These are phyloP conservation scores for Geotrichum histeridarum DNA, from an alignment of 1,139 yeast species.

Conservation along the genomic window DNA sequence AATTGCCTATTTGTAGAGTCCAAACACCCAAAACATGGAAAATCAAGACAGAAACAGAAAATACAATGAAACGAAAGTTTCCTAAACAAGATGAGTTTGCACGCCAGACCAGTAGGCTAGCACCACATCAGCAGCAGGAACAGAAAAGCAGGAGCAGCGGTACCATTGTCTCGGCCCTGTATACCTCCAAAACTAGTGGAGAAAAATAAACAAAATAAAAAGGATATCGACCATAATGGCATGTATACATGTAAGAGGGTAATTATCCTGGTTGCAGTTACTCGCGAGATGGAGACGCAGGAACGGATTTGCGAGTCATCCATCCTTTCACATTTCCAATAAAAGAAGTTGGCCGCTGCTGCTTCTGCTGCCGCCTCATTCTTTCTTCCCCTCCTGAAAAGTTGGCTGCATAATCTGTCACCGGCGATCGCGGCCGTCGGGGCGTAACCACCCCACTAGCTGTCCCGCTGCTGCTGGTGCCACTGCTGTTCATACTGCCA, in stretches of 20 bases:
- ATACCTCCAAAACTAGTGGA: neutral
- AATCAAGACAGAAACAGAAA: neutral
- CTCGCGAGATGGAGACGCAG: conserved; percentile 13
- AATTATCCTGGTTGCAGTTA: neutral
- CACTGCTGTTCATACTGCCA: conserved; percentile 13
- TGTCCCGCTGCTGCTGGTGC: conserved; percentile 18
- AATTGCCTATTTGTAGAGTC: neutral
- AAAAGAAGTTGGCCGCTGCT: conserved; percentile 32
- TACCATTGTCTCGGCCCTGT: too few relatives aligned
- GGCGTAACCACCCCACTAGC: conserved; percentile 12
- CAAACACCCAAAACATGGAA: neutral
- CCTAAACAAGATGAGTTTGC: too few relatives aligned
- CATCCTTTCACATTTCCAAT: conserved; percentile 63
- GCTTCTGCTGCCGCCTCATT: neutral
- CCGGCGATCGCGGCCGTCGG: conserved; percentile 43
- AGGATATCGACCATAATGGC: neutral
- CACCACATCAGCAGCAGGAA: neutral
- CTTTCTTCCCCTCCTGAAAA: conserved; percentile 44
- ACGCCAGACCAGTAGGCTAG: too few relatives aligned
- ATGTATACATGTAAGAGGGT: too few relatives aligned
- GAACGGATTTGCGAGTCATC: conserved; percentile 46
- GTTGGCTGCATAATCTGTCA: conserved; percentile 59
- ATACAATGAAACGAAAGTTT: neutral
- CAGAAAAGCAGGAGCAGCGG: neutral
- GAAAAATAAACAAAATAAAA: neutral